Conservation (phyloP, 2,329 filamentous ascomycete species). For the Epichloe elymi region DNA sequence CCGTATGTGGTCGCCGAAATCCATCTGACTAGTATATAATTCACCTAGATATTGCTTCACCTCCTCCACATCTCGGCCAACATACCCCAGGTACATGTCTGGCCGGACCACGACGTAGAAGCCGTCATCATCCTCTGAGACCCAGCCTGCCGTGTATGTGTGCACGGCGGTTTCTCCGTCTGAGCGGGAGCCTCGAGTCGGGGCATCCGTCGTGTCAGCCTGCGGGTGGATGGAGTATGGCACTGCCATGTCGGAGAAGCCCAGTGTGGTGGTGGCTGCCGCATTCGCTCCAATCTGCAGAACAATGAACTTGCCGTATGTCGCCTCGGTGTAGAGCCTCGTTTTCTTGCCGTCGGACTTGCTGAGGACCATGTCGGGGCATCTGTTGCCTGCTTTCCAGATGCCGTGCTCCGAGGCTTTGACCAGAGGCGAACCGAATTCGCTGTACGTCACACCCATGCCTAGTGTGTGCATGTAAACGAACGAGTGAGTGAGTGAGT, state of each 20-base stretch:
- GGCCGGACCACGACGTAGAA: constrained; percentile 24
- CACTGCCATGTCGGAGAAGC: constrained; percentile 6
- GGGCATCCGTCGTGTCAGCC: neutral
- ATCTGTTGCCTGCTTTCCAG: constrained; percentile 25
- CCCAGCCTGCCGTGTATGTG: constrained; percentile 19
- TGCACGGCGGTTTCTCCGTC: neutral
- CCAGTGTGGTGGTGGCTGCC: neutral
- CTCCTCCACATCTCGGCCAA: constrained; percentile 14
- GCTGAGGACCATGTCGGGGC: constrained; percentile 22
- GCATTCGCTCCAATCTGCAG: constrained; percentile 10
- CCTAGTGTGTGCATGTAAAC: constrained; percentile 7
- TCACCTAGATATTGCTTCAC: constrained; percentile 16
- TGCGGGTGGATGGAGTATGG: neutral
- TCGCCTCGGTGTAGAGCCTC: constrained; percentile 18
- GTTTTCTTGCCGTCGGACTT: constrained; percentile 7
- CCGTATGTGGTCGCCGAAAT: too few relatives aligned
- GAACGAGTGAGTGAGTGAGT: neutral
- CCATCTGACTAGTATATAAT: constrained; percentile 6
- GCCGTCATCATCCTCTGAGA: constrained; percentile 13
- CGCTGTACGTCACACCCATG: constrained; percentile 29
- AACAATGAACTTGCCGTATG: constrained; percentile 21
- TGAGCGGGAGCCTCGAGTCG: neutral
- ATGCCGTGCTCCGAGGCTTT: constrained; percentile 18
- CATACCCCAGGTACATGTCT: constrained; percentile 28
- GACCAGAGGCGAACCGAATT: constrained; percentile 21